These are phyloP conservation scores for Amanita polypyramis DNA, from an alignment of 768 basidiomycete genomes.

Conservation along the genomic window DNA sequence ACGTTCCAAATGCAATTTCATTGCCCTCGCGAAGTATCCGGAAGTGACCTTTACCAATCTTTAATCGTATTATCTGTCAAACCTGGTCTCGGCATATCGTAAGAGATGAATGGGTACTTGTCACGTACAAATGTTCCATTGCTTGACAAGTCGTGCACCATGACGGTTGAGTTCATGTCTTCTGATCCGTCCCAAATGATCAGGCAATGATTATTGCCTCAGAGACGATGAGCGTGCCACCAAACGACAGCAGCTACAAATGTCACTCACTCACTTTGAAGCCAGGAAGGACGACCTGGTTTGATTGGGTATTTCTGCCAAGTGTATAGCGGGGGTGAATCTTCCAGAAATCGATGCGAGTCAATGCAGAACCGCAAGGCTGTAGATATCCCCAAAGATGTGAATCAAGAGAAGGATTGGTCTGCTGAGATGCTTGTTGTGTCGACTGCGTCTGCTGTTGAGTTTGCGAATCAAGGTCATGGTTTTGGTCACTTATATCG, in stretches of 20 bases:
- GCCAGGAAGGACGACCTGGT: constrained; percentile 50
- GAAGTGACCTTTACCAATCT: constrained; percentile 46
- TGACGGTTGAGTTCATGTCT: constrained; percentile 27
- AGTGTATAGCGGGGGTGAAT: constrained; percentile 35
- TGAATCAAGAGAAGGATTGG: constrained; percentile 18
- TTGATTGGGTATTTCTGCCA: constrained; percentile 41
- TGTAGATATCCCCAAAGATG: constrained; percentile 67
- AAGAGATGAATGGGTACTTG: background rate
- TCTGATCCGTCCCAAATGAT: constrained; percentile 52
- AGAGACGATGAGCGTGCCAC: constrained; percentile 2
- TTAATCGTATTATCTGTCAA: constrained; percentile 53
- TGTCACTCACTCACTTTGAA: constrained; percentile 61
- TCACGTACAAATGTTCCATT: constrained; percentile 64
- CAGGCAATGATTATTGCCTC: constrained; percentile 48
- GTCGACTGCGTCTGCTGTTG: constrained; percentile 34
- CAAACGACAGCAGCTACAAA: background rate
- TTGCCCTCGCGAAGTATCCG: constrained; percentile 67
- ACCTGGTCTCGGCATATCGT: background rate
- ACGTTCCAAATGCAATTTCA: constrained; percentile 78
- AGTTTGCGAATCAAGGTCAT: constrained; percentile 18
- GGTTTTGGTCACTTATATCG: constrained; percentile 13
- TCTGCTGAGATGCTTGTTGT: constrained; percentile 30
- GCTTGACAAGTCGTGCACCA: constrained; percentile 48
- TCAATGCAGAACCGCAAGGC: constrained; percentile 42
- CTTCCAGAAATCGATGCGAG: constrained; percentile 55